phyloP scores from a whole-genome alignment of 345 rosid species.

The Brassica cretica region DNA sequence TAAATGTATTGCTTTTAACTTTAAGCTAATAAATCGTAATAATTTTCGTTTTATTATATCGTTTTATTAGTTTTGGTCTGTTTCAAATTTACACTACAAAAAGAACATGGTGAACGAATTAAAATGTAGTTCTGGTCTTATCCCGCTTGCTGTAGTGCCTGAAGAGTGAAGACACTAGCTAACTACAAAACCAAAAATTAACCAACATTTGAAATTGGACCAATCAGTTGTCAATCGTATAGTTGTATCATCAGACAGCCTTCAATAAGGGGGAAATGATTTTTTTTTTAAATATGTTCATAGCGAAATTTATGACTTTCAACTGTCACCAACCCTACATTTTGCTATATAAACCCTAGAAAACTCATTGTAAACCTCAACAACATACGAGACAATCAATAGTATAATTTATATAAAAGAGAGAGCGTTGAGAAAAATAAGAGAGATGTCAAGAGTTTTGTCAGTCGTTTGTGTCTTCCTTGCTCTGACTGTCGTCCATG shows the following conservation, averaged over 20 bases:
- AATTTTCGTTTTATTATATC: neutral
- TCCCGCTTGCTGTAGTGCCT: neutral
- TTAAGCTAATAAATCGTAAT: neutral
- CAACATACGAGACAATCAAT: slow-evolving; percentile 7
- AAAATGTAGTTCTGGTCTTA: neutral
- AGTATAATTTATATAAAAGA: neutral
- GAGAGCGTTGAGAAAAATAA: neutral
- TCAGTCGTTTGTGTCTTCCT: slow-evolving; percentile 31
- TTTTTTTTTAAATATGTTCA: slow-evolving; percentile 24
- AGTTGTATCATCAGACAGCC: slow-evolving; percentile 35
- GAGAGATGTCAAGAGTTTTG: slow-evolving; percentile 34
- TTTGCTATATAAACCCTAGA: slow-evolving; percentile 43
- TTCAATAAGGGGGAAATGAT: slow-evolving; percentile 15
- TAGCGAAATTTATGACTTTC: slow-evolving; percentile 44
- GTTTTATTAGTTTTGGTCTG: neutral
- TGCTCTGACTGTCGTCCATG: slow-evolving; percentile 19
- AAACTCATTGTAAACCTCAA: slow-evolving; percentile 27
- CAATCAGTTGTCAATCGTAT: slow-evolving; percentile 20
- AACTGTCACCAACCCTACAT: slow-evolving; percentile 47
- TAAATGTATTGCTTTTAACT: neutral
- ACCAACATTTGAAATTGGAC: slow-evolving; percentile 13
- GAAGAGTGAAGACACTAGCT: slow-evolving; percentile 13
- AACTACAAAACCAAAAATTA: neutral
- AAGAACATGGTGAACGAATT: neutral
- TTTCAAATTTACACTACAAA: neutral